These are phyloP conservation scores for Whalleya microplaca DNA, from an alignment of 2,329 filamentous ascomycete species.

Conservation along the genomic window DNA sequence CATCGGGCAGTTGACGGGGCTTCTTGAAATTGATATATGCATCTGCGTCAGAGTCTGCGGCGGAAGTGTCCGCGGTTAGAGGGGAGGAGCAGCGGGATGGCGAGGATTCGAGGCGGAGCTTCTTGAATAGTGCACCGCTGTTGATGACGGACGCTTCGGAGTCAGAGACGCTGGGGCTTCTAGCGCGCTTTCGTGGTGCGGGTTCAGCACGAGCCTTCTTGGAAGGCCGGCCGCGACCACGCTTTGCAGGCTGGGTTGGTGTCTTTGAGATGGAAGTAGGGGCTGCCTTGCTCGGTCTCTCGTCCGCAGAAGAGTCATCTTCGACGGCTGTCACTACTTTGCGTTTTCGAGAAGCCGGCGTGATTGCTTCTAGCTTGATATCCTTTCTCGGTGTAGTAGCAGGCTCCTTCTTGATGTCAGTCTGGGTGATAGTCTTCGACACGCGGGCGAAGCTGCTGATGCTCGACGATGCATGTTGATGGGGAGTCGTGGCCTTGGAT, in stretches of 20 bases:
- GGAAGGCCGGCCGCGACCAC: constrained; percentile 33
- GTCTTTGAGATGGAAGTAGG: constrained; percentile 14
- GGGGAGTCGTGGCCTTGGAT: constrained; percentile 29
- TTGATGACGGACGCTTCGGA: constrained; percentile 38
- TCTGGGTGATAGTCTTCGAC: constrained; percentile 45
- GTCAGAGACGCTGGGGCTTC: constrained; percentile 38
- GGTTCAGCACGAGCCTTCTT: constrained; percentile 34
- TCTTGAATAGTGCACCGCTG: constrained; percentile 44
- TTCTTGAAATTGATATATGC: constrained; percentile 32
- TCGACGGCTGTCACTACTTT: constrained; percentile 36
- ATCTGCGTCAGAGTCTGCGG: constrained; percentile 42
- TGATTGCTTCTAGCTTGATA: constrained; percentile 45
- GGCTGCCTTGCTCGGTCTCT: constrained; percentile 27
- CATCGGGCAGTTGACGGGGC: constrained; percentile 47
- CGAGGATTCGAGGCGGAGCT: constrained; percentile 44
- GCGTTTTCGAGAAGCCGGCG: constrained; percentile 41
- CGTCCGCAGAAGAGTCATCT: constrained; percentile 37
- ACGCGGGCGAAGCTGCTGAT: constrained; percentile 53
- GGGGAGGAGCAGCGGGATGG: constrained; percentile 39
- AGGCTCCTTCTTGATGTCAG: constrained; percentile 42
- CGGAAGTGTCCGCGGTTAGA: constrained; percentile 42
- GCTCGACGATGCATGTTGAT: constrained; percentile 36
- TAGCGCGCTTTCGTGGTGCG: constrained; percentile 33
- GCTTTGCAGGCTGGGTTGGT: constrained; percentile 25
- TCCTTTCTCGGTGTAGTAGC: constrained; percentile 44